Conservation (phyloP, 2,329 filamentous ascomycete genomes). For the Clonostachys sp. region DNA sequence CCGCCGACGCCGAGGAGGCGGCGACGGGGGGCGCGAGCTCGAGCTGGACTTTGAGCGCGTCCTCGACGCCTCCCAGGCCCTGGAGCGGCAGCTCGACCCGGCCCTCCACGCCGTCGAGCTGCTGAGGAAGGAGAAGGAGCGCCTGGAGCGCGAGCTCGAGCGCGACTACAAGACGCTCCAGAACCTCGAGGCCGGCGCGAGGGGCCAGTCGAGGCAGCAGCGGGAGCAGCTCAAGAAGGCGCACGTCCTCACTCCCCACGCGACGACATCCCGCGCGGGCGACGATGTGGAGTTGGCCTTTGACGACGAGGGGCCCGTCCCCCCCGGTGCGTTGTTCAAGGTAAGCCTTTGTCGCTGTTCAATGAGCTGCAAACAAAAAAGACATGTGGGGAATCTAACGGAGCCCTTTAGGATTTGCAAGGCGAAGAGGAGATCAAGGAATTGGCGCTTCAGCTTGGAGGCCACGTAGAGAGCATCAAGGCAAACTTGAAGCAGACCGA, state of each 20-base stretch:
- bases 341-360: slow-evolving; percentile 5
- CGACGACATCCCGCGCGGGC: slow-evolving; percentile 5
- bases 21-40: slow-evolving; percentile 40
- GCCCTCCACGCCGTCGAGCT: slow-evolving; percentile 59
- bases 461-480: slow-evolving; percentile 52
- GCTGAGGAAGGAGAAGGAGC: slow-evolving; percentile 51
- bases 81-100: slow-evolving; percentile 58
- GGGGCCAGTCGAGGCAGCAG: slow-evolving; percentile 45
- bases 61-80: slow-evolving; percentile 48
- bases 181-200: slow-evolving; percentile 50
- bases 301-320: neutral
- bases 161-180: slow-evolving; percentile 47
- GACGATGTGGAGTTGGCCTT: slow-evolving; percentile 2
- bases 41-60: slow-evolving; percentile 65
- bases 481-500: slow-evolving; percentile 50
- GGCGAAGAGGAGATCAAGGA: slow-evolving; percentile 33
- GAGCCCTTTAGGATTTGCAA: slow-evolving; percentile 10
- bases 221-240: slow-evolving; percentile 42
- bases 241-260: slow-evolving; percentile 42
- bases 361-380: slow-evolving; percentile 1
- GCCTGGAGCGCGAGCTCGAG: slow-evolving; percentile 51
- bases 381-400: too few relatives aligned
- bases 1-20: slow-evolving; percentile 9
- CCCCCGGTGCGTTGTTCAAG: slow-evolving; percentile 8
- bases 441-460: slow-evolving; percentile 42